Base-by-base conservation (phyloP, 192 early-diverging fungal species). In the Coemansia sp. region DNA sequence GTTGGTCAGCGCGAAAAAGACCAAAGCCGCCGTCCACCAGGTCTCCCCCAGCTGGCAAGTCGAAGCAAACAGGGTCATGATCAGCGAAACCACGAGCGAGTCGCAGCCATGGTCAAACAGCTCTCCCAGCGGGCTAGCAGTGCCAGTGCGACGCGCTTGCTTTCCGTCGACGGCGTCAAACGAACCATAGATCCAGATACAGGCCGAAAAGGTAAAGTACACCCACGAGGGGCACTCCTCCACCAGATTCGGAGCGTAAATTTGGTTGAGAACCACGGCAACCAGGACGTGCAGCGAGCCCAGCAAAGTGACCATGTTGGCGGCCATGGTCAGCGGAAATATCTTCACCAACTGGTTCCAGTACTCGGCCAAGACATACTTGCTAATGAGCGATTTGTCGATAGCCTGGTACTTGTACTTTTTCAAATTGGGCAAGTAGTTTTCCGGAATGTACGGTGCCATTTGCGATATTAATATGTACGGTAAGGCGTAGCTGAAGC, bases 131-230 rank as follows among this genome's bases (percentile, higher is more conserved):
- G 95, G 95, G 20, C 93, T 91, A 0, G 88, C 88, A 7, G 92
- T 85, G 48, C 91, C 91, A 20, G 94, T 96, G 50, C 93, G 84
- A 50, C 95, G 85, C 20, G 95, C 95, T 75, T 97, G 95, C 77
- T 96, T 96, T 21, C 95, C 95, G 67, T 97, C 95, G 74, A 97
- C 92, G 28, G 93, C 93, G 72, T 97, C 95, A 57, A 95, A 85
- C 23, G 90, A 91, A 69, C 91, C 92, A 75, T 97, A 97, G 14
- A 91, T 79, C 75, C 91, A 97, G 14, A 97, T 73, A 25, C 94
- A 93, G 38, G 89, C 62, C 47, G 85, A 78, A 76, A 86, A 91
- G 84, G 85, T 83, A 82, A 82, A 87, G 73, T 95, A 94, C 23
- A 90, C 88, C 94, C 94, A 97, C 47, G 80, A 65, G 20, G 94